Conservation (phyloP, 2,329 filamentous ascomycete genomes). For the Diaporthe sp. region DNA sequence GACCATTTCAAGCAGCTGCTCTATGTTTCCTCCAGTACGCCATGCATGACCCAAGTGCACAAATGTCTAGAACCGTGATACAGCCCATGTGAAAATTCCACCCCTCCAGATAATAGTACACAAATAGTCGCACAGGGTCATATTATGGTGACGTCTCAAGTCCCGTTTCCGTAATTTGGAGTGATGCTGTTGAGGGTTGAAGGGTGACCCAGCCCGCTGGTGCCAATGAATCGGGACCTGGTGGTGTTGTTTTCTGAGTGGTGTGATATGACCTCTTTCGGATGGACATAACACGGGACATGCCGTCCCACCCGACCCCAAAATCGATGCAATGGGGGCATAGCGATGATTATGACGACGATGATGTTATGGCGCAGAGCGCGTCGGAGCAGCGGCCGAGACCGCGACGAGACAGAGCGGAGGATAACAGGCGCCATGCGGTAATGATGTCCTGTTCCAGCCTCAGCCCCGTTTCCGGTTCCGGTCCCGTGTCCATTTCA, state of each 20-base stretch:
- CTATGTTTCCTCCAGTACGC: neutral
- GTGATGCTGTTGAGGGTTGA: neutral
- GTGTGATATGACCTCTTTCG: neutral
- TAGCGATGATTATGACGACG: neutral
- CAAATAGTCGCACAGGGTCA: slow-evolving; percentile 14
- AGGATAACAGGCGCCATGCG: slow-evolving; percentile 3
- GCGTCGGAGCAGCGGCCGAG: slow-evolving; percentile 6
- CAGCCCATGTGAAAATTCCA: neutral
- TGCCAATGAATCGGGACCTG: neutral
- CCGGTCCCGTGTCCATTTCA: neutral
- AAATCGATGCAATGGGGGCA: neutral
- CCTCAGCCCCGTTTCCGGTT: neutral
- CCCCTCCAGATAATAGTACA: neutral
- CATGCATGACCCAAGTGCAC: slow-evolving; percentile 1
- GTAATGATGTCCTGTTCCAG: slow-evolving; percentile 1
- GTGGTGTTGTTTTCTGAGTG: neutral
- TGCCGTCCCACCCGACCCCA: neutral
- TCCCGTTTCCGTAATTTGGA: neutral
- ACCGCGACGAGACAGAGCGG: slow-evolving; percentile 17
- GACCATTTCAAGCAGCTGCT: neutral
- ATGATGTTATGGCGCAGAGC: slow-evolving; percentile 6
- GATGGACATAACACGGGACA: neutral
- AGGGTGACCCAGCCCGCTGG: slow-evolving; percentile 34
- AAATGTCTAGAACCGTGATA: slow-evolving; percentile 3
- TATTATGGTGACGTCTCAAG: neutral